These are phyloP conservation scores for Magnolia officinalis DNA, from an alignment of 164 flowering plant genomes.

Conservation along the genomic window DNA sequence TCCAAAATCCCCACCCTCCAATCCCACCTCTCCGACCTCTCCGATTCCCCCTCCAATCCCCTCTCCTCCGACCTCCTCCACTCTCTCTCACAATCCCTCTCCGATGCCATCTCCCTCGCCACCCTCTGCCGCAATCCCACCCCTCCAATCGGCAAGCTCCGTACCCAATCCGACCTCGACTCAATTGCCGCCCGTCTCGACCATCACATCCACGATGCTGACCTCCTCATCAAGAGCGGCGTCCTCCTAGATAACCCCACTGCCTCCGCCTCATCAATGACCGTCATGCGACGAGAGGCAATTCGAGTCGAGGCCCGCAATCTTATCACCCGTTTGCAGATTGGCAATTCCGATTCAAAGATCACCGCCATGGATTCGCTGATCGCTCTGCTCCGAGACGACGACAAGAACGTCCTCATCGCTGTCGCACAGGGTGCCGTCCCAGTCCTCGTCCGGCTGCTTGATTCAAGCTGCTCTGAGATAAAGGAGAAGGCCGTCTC, in stretches of 20 bases:
- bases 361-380: constrained; percentile 62
- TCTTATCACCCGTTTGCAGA: constrained; percentile 75
- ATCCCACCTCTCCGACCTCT: constrained; percentile 43
- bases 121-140: constrained; percentile 24
- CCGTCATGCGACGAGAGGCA: constrained; percentile 37
- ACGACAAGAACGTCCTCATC: constrained; percentile 80
- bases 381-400: constrained; percentile 47
- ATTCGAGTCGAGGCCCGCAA: constrained; percentile 48
- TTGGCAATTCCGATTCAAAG: constrained; percentile 67
- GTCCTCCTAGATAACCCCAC: constrained; percentile 35
- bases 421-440: constrained; percentile 85
- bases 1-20: constrained; percentile 48
- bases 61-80: constrained; percentile 43
- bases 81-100: constrained; percentile 35
- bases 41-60: constrained; percentile 28
- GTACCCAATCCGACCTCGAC: constrained; percentile 63
- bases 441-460: constrained; percentile 58
- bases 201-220: constrained; percentile 38
- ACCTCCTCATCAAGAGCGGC: constrained; percentile 53
- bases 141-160: constrained; percentile 48
- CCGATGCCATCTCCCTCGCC: constrained; percentile 34
- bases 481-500: constrained; percentile 68
- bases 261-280: neutral
- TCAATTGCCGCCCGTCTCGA: constrained; percentile 41
- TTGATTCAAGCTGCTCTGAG: constrained; percentile 60